phyloP scores from a whole-genome alignment of 305 asterid species.

The Fraxinus dipetala region DNA sequence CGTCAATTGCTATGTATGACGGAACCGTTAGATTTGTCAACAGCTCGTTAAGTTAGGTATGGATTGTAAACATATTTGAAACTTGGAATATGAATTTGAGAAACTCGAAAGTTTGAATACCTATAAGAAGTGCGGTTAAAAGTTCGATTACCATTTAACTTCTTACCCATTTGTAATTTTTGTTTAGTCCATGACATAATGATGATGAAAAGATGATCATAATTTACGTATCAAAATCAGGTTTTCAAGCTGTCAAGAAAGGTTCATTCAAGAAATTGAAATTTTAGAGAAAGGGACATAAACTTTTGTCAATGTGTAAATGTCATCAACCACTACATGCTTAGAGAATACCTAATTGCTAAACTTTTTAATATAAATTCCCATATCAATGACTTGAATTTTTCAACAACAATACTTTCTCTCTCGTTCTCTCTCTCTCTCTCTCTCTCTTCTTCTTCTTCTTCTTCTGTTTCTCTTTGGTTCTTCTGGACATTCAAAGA shows the following conservation, averaged over 20 bases:
- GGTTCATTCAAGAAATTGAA: constrained; percentile 8
- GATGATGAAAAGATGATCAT: neutral
- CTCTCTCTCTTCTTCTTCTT: neutral
- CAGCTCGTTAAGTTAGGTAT: neutral
- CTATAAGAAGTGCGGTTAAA: neutral
- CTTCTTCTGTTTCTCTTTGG: neutral
- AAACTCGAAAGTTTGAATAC: neutral
- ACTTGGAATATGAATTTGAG: neutral
- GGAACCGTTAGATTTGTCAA: neutral
- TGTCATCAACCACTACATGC: constrained; percentile 16
- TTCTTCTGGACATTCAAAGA: neutral
- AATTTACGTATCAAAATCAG: neutral
- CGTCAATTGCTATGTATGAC: neutral
- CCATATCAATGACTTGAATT: neutral
- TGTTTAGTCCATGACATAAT: constrained; percentile 1
- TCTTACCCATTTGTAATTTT: neutral
- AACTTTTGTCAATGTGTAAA: neutral
- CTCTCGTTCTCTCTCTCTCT: neutral
- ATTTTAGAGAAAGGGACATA: constrained; percentile 2
- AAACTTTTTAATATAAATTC: constrained; percentile 9
- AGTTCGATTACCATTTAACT: too few species aligned
- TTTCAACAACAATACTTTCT: constrained; percentile 4
- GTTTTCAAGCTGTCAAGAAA: neutral
- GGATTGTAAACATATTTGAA: neutral
- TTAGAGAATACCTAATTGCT: constrained; percentile 9